These are phyloP conservation scores for Bromus sterilis DNA, from an alignment of 176 grass and related monocot species.

Conservation along the genomic window DNA sequence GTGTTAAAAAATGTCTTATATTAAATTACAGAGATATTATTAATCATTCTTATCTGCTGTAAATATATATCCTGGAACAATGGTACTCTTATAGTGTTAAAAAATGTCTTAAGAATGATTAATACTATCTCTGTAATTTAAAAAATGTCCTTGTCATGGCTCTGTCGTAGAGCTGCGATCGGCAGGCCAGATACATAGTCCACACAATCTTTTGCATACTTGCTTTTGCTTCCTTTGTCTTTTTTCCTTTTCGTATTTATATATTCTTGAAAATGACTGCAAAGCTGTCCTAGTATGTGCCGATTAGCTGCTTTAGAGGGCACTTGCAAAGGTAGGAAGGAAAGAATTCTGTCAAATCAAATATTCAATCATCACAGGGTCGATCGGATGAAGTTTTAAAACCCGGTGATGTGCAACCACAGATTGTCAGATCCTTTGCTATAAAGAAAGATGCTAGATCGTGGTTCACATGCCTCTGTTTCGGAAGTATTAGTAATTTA, in stretches of 20 bases:
- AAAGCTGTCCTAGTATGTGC: conserved; percentile 28
- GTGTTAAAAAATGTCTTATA: too few relatives aligned
- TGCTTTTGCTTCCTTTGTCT: conserved; percentile 15
- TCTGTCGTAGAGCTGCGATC: background rate
- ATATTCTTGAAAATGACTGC: conserved; percentile 21
- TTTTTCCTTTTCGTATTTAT: conserved; percentile 5
- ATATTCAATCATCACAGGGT: conserved; percentile 18
- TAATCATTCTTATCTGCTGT: background rate
- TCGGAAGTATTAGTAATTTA: background rate
- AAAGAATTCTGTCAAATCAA: conserved; percentile 24
- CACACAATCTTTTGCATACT: background rate
- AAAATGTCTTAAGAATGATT: too few relatives aligned
- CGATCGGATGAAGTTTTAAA: background rate
- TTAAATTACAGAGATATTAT: too few relatives aligned
- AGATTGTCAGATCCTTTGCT: background rate
- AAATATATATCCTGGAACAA: background rate
- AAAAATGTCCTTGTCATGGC: background rate
- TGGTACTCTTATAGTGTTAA: too few relatives aligned
- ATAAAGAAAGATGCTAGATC: conserved; percentile 3
- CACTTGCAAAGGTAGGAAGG: conserved; percentile 2
- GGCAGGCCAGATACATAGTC: background rate
- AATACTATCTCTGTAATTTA: too few relatives aligned
- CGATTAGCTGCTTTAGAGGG: conserved; percentile 23
- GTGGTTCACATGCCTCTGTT: conserved; percentile 17
- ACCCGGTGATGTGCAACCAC: background rate